Conservation (phyloP, 2,329 filamentous ascomycete genomes). For the Leptoxyphium fumago region DNA sequence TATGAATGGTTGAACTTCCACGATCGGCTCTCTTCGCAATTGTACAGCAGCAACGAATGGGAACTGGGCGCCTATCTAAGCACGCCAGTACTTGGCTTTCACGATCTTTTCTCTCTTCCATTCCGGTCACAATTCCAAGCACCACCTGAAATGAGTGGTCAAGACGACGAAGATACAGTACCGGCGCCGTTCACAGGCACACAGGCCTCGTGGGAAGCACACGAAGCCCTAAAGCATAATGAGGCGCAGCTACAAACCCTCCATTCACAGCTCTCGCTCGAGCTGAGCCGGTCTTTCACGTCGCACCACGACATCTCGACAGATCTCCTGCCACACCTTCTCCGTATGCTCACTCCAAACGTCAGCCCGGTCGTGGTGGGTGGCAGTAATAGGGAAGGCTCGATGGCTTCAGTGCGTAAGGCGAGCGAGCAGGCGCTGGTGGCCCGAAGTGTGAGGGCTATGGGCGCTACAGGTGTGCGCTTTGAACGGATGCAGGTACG, state of each 20-base stretch:
- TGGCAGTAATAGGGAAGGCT: constrained; percentile 22
- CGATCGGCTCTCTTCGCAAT: constrained; percentile 61
- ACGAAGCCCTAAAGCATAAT: constrained; percentile 69
- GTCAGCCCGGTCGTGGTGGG: constrained; percentile 81
- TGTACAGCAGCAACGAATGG: constrained; percentile 83
- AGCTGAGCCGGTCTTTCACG: constrained; percentile 62
- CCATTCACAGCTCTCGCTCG: constrained; percentile 56
- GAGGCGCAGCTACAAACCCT: constrained; percentile 57
- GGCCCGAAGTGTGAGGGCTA: constrained; percentile 60
- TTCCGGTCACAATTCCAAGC: constrained; percentile 29
- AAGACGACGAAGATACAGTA: constrained; percentile 33
- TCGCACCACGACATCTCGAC: constrained; percentile 62
- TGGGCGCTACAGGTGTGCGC: constrained; percentile 67
- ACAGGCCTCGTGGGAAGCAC: constrained; percentile 65
- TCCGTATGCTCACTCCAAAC: constrained; percentile 72
- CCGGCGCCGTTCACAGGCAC: constrained; percentile 63
- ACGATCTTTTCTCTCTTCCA: constrained; percentile 73
- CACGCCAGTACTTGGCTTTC: constrained; percentile 76
- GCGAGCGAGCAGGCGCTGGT: constrained; percentile 75
- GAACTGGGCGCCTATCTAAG: constrained; percentile 78
- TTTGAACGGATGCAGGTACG: constrained; percentile 64
- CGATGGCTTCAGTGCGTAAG: constrained; percentile 73
- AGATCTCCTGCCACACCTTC: constrained; percentile 72
- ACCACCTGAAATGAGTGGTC: constrained; percentile 25
- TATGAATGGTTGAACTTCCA: constrained; percentile 97